Conservation (phyloP, 257 asterid genomes). For the Solanum piurae region DNA sequence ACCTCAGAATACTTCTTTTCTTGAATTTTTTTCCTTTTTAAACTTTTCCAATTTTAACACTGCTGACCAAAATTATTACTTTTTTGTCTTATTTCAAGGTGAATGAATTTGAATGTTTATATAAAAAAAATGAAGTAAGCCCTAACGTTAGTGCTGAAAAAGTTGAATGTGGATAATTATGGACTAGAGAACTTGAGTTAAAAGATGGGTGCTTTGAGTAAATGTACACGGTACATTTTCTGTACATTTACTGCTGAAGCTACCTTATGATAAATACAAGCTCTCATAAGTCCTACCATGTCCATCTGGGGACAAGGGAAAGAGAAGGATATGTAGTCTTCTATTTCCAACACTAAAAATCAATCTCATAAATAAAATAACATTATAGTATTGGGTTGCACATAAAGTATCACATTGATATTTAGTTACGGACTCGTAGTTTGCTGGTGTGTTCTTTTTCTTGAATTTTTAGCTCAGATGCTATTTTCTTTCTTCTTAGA, state of each 20-base stretch:
- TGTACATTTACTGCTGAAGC: neutral
- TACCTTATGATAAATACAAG: neutral
- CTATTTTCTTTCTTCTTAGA: neutral
- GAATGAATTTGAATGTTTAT: neutral
- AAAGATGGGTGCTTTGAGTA: neutral
- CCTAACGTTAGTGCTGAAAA: neutral
- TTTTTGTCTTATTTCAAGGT: neutral
- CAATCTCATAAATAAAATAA: neutral
- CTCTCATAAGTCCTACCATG: neutral
- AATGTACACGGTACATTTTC: neutral
- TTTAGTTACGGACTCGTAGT: neutral
- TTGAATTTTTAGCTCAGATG: neutral
- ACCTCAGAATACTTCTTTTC: neutral
- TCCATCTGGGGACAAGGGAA: neutral
- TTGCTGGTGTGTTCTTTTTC: neutral
- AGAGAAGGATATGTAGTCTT: neutral
- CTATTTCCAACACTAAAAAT: neutral
- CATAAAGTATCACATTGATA: neutral
- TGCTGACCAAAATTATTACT: neutral
- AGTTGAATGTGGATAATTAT: neutral
- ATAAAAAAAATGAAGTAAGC: neutral
- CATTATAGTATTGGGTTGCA: neutral
- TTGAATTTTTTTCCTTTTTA: neutral
- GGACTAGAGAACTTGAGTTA: neutral
- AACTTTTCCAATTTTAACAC: neutral